Evolutionary conservation across 164 flowering plant species (phyloP), one percentile per base, ranked within the genome.

Genomic region (Paratinospora sagittata): DNA sequence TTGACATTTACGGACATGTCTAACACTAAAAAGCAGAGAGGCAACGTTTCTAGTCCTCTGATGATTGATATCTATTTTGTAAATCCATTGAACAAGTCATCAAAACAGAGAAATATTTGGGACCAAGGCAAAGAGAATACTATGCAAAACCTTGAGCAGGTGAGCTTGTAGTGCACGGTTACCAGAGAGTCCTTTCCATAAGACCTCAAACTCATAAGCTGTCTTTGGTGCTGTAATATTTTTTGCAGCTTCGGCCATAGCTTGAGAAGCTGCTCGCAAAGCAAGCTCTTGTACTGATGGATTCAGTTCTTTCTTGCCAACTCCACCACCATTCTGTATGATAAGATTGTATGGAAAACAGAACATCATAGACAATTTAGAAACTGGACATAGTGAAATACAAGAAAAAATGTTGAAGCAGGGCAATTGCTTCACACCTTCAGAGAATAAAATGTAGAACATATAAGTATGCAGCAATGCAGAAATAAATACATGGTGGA

Each of bases 131-230:
- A 11, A 66, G 47, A 57, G 12, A 55, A 16, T 52, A 30, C 34
- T 27, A n/a, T 24, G 43, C 70, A 74, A 17, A 67, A 95, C 99
- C 97, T 92, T 95, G 74, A 95, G 77, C 12, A 90, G 79, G 49
- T 71, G 82, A 76, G 86, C 84, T 77, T 95, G 97, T 65, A 87
- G 75, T 16, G 80, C 75, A 76, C 63, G 84, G 73, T 91, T 89
- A 67, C 92, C 97, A 77, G 87, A 84, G 10, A 92, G 74, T 39
- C 93, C 89, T 74, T 87, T 83, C 99, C 99, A 95, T 57, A 91
- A 85, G 77, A 77, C 83, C 81, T 92, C 99, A 79, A 95, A 95
- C 76, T 92, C 87, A 78, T 91, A 95, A 49, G 99, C 99, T 65
- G 99, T 82, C 52, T 75, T 86, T 62, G 99, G 99, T 27, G 95